These are phyloP conservation scores for Cercospora sojina DNA, from an alignment of 2,329 filamentous ascomycete species.

Conservation along the genomic window DNA sequence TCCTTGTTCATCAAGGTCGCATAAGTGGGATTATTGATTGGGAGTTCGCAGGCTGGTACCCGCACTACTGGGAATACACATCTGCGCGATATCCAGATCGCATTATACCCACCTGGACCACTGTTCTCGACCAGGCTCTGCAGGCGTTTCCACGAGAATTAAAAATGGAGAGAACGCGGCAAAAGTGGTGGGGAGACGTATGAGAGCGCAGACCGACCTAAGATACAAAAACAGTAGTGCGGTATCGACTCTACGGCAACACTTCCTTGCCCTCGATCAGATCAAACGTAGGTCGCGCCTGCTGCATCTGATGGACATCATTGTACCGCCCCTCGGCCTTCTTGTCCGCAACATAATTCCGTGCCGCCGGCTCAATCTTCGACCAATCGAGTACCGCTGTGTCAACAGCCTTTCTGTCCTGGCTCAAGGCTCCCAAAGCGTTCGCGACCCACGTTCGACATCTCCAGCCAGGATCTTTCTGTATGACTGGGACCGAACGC, in stretches of 20 bases:
- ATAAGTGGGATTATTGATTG: conserved; percentile 45
- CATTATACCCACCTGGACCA: background rate
- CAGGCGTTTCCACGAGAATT: background rate
- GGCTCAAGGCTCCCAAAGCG: background rate
- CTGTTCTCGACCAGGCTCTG: background rate
- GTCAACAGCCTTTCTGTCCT: background rate
- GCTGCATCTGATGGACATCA: background rate
- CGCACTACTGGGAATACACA: conserved; percentile 49
- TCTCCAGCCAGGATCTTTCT: background rate
- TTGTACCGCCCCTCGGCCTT: background rate
- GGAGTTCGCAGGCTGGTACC: conserved; percentile 50
- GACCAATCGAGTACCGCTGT: background rate
- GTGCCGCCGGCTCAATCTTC: background rate
- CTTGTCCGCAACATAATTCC: background rate
- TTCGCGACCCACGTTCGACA: background rate
- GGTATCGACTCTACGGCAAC: background rate
- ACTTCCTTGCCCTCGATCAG: background rate
- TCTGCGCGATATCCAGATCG: conserved; percentile 43
- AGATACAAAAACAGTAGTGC: no score
- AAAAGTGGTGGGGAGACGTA: background rate
- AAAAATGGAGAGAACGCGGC: background rate
- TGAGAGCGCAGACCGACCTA: background rate
- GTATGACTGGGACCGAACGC: background rate
- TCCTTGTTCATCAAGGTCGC: background rate
- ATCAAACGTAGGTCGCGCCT: background rate